phyloP scores from a whole-genome alignment of 2,329 filamentous ascomycete species.

The Scedosporium aurantiacum region DNA sequence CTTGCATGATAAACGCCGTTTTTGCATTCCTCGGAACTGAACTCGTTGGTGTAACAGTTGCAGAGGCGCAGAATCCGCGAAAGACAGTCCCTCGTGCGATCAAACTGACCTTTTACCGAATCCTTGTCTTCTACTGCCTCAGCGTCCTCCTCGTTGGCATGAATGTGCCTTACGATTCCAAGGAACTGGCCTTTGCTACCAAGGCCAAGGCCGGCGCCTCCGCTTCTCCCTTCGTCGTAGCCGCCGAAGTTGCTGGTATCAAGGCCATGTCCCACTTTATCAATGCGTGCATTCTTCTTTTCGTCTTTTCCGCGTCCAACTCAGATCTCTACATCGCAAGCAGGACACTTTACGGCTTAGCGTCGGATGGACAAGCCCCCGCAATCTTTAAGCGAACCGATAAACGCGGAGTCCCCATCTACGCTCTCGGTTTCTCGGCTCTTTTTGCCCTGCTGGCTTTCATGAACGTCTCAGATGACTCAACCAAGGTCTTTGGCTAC shows the following conservation, averaged over 20 bases:
- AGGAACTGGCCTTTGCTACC: conserved; percentile 43
- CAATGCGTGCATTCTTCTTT: conserved; percentile 64
- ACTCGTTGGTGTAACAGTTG: conserved; percentile 66
- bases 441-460: conserved; percentile 57
- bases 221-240: conserved; percentile 66
- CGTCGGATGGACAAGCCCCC: conserved; percentile 61
- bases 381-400: conserved; percentile 62
- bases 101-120: conserved; percentile 71
- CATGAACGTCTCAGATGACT: conserved; percentile 50
- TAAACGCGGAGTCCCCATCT: conserved; percentile 58
- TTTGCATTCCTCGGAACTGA: conserved; percentile 73
- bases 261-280: conserved; percentile 52
- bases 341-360: conserved; percentile 62
- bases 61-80: conserved; percentile 69
- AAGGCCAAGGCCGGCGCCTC: conserved; percentile 34
- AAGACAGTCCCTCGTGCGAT: conserved; percentile 67
- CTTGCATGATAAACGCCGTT: conserved; percentile 62
- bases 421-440: conserved; percentile 50
- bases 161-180: conserved; percentile 61
- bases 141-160: conserved; percentile 66
- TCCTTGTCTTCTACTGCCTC: conserved; percentile 68
- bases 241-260: conserved; percentile 55
- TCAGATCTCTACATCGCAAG: conserved; percentile 68
- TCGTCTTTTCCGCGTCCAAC: conserved; percentile 68
- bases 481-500: conserved; percentile 48